Evolutionary conservation across 116 monocot species (phyloP).

Genomic region (Phalaenopsis hybrid): DNA sequence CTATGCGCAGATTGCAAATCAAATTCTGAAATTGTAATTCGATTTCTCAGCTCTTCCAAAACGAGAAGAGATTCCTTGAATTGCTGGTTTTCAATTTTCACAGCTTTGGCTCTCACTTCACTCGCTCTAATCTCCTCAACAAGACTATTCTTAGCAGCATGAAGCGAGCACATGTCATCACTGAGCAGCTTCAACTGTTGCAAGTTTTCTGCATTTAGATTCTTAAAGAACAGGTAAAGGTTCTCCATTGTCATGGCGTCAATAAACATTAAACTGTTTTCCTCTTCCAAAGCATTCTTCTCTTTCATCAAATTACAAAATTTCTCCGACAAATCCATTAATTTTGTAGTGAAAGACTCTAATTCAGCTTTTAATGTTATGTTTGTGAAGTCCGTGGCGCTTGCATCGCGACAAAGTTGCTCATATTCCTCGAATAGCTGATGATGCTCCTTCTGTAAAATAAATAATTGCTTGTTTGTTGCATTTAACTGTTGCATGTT

Average conservation of each 20-base stretch:
- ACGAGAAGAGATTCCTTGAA: conserved; percentile 31
- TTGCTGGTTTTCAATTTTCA: conserved; percentile 44
- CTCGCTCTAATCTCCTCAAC: conserved; percentile 21
- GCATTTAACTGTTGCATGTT: conserved; percentile 29
- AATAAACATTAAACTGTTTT: conserved; percentile 22
- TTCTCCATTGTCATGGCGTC: conserved; percentile 37
- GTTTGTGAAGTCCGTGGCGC: conserved; percentile 20
- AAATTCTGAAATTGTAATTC: conserved; percentile 27
- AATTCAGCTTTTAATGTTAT: conserved; percentile 28
- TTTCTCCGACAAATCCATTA: conserved; percentile 23
- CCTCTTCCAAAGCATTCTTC: conserved; percentile 29
- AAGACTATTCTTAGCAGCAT: conserved; percentile 23
- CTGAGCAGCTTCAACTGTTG: conserved; percentile 25
- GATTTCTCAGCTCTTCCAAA: conserved; percentile 32
- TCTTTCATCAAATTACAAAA: conserved; percentile 18
- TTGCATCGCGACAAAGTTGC: conserved; percentile 24
- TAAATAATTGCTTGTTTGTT: conserved; percentile 25
- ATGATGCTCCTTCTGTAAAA: conserved; percentile 23
- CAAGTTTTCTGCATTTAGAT: conserved; percentile 33
- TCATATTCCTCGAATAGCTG: conserved; percentile 30
- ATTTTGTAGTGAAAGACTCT: conserved; percentile 17
- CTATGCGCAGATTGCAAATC: conserved; percentile 21
- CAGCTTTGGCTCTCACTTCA: conserved; percentile 18
- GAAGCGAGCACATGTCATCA: conserved; percentile 27
- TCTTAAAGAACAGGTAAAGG: conserved; percentile 40